Conservation (phyloP, 768 basidiomycete genomes). For the Tylopilus rubrobrunneus region DNA sequence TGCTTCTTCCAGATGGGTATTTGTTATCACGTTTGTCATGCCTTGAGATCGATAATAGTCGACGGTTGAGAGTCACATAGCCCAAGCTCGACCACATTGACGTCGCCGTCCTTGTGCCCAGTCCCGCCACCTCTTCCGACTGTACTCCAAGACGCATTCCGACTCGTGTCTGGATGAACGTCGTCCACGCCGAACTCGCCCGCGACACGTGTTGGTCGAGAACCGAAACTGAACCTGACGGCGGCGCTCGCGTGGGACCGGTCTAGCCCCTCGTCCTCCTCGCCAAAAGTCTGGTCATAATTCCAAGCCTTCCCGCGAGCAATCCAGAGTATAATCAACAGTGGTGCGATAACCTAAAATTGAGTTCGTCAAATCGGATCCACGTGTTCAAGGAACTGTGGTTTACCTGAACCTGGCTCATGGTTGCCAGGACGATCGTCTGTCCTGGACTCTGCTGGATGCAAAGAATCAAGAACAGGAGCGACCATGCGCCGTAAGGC, state of each 20-base stretch:
- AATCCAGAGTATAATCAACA: conserved; percentile 26
- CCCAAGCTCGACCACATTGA: conserved; percentile 13
- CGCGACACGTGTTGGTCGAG: not conserved
- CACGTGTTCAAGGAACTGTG: not conserved
- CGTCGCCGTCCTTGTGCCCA: not conserved
- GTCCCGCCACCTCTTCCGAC: not conserved
- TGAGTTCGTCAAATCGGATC: not conserved
- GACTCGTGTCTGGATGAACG: not conserved
- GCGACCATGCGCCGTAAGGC: conserved; percentile 23
- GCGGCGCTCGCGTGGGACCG: not conserved
- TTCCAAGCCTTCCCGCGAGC: conserved; percentile 21
- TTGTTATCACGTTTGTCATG: not conserved
- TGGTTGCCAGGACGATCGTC: conserved; percentile 20
- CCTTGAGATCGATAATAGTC: conserved; percentile 2
- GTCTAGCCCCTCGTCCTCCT: not conserved
- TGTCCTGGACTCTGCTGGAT: conserved; percentile 14
- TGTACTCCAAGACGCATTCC: conserved; percentile 11
- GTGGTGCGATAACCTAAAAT: conserved; percentile 21
- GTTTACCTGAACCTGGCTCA: conserved; percentile 23
- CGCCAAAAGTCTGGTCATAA: not conserved
- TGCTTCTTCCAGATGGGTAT: not conserved
- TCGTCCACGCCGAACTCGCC: not conserved
- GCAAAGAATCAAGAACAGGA: conserved; percentile 20
- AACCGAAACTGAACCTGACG: conserved; percentile 7
- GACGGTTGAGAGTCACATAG: conserved; percentile 1